Percentiles rank a stretch among this genome's conserved stretches.
phyloP scores from a whole-genome alignment of 228 moss, liverwort and hornwort species.

The Sphagnum fallax region DNA sequence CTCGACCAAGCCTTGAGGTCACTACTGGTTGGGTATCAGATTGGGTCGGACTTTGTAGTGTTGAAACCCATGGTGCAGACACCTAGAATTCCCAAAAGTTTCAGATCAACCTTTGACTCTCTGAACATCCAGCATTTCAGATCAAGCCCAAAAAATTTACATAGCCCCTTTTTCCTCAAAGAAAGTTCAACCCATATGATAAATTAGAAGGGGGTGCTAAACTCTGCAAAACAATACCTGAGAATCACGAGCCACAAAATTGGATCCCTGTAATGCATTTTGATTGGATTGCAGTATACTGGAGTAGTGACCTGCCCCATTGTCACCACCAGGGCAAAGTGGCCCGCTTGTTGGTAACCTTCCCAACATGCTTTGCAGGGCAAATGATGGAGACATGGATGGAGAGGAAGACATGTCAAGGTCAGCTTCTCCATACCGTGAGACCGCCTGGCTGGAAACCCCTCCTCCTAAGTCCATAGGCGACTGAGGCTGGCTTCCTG shows the following conservation, averaged over 20 bases:
- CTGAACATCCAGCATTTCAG: no score
- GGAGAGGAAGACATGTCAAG: slow-evolving; percentile 61
- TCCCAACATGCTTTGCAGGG: slow-evolving; percentile 61
- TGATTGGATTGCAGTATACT: slow-evolving; percentile 41
- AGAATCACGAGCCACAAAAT: slow-evolving; percentile 24
- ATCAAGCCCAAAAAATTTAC: no score
- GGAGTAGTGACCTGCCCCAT: slow-evolving; percentile 25
- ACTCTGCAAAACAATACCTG: slow-evolving; percentile 16
- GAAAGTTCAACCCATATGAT: no score
- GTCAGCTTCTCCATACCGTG: slow-evolving; percentile 58
- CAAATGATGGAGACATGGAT: slow-evolving; percentile 48
- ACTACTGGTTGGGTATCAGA: slow-evolving; percentile 17
- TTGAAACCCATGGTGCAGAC: slow-evolving; percentile 51
- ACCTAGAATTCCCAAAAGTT: slow-evolving; percentile 11
- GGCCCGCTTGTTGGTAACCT: slow-evolving; percentile 44
- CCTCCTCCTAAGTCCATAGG: slow-evolving; percentile 37
- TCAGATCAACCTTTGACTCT: no score
- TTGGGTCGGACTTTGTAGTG: slow-evolving; percentile 33
- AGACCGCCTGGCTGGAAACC: slow-evolving; percentile 35
- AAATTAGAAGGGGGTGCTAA: no score
- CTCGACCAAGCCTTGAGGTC: slow-evolving; percentile 36
- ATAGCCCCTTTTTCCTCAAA: no score
- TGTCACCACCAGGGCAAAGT: slow-evolving; percentile 29
- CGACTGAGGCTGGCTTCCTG: slow-evolving; percentile 63
- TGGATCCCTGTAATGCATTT: slow-evolving; percentile 28